These are phyloP conservation scores for Suillus lakei DNA, from an alignment of 768 basidiomycete species.

Conservation along the genomic window DNA sequence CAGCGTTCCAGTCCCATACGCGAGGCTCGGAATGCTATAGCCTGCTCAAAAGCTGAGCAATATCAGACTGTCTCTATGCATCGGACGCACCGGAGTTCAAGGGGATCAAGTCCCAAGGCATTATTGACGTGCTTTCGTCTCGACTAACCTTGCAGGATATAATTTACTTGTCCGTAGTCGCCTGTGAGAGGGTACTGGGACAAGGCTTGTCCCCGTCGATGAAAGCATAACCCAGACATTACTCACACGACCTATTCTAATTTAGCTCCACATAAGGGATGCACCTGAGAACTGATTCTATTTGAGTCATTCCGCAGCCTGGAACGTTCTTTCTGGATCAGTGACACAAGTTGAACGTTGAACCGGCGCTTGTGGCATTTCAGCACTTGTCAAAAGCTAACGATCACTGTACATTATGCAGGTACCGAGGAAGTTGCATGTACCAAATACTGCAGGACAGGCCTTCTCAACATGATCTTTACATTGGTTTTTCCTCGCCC, in stretches of 20 bases:
- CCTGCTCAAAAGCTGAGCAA: constrained; percentile 35
- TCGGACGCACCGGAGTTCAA: constrained; percentile 58
- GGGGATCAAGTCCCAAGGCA: constrained; percentile 64
- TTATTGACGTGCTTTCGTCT: constrained; percentile 22
- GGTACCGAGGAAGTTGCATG: neutral
- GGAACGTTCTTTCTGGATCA: neutral
- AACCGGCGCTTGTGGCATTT: neutral
- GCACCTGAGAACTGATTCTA: neutral
- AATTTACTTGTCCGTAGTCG: neutral
- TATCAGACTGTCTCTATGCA: neutral
- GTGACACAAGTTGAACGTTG: neutral
- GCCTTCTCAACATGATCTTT: neutral
- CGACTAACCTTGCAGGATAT: neutral
- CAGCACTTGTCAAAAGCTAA: neutral
- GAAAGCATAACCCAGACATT: neutral
- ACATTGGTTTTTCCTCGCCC: neutral
- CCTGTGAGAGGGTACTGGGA: neutral
- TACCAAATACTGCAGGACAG: neutral
- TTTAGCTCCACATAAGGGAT: neutral
- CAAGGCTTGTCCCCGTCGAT: neutral
- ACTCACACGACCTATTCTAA: neutral
- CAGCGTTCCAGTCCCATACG: constrained; percentile 69
- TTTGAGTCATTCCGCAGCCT: neutral
- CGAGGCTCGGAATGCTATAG: constrained; percentile 50
- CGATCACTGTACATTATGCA: neutral